Evolutionary conservation across 2,329 filamentous ascomycete genomes (phyloP), one percentile per base, ranked within the genome.

Genomic region (Bretziella fagacearum): DNA sequence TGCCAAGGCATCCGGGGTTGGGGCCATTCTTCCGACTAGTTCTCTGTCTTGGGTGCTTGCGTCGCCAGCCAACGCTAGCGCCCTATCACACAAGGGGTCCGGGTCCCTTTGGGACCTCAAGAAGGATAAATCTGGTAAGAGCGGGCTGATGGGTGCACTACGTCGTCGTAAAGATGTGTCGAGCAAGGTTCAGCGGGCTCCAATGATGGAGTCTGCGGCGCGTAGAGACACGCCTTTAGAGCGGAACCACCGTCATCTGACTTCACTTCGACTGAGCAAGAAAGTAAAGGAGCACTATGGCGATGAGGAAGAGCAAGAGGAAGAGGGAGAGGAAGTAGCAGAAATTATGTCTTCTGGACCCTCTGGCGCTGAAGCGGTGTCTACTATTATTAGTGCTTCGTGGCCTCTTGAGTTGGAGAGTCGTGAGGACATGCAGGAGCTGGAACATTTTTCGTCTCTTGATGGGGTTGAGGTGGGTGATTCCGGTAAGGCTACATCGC

Each of bases 151-250:
- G 60, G 68, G 67, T 2, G 73, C 73, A 3, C 61, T 85, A n/a
- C 73, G 77, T 30, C 76, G 81, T 47, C 81, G 77, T 58, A 65
- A 62, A 35, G 67, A 72, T 52, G 55, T 63, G 22, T 56, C 63
- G 48, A 62, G 66, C 41, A 73, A 69, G 55, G 69, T 79, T 17
- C 65, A 70, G 26, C 74, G 75, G 30, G 60, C 64, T 1, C 69
- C 70, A 18, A 55, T 63, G 7, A 56, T 60, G 10, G 77, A 80
- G 53, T 78, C 70, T 52, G 70, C 71, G 2, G 75, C 77, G 1
- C 65, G 77, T 7, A 66, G 70, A 44, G 78, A 82, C 53, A 79
- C 74, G 0, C 68, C 65, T 17, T 63, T 81, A 1, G 77, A 82
- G 57, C 68, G 75, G 26, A 73, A 65, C 52, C 57, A 63, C n/a